phyloP scores from a whole-genome alignment of 2,329 filamentous ascomycete species.

The Metarhizium sp. region DNA sequence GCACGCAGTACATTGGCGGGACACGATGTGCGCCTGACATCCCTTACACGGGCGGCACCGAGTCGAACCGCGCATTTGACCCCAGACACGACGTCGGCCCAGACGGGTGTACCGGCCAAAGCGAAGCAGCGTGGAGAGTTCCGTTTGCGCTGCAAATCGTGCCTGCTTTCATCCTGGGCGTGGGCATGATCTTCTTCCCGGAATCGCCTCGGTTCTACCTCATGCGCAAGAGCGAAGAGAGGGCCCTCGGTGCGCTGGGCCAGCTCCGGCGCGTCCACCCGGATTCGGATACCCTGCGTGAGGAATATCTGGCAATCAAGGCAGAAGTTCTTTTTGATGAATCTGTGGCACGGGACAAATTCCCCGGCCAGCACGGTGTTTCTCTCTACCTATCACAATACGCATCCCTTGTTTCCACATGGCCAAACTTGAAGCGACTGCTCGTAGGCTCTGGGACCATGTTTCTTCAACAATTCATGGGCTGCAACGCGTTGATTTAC shows the following conservation, averaged over 20 bases:
- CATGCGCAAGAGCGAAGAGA: slow-evolving; percentile 21
- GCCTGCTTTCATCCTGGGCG: slow-evolving; percentile 44
- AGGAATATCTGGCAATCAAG: slow-evolving; percentile 27
- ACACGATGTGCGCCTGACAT: slow-evolving; percentile 36
- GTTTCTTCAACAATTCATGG: slow-evolving; percentile 43
- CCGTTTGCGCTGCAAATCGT: slow-evolving; percentile 42
- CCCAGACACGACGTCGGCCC: slow-evolving; percentile 30
- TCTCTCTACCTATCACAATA: slow-evolving; percentile 22
- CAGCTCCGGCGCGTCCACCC: slow-evolving; percentile 22
- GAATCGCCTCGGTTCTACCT: slow-evolving; percentile 25
- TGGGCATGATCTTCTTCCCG: slow-evolving; percentile 44
- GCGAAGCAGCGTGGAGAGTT: slow-evolving; percentile 33
- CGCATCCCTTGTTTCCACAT: slow-evolving; percentile 18
- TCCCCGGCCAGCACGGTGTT: slow-evolving; percentile 20
- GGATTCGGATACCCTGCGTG: slow-evolving; percentile 18
- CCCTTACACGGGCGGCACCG: slow-evolving; percentile 34
- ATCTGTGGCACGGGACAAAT: slow-evolving; percentile 16
- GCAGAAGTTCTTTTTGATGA: slow-evolving; percentile 28
- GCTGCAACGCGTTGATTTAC: slow-evolving; percentile 38
- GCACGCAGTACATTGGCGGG: slow-evolving; percentile 31
- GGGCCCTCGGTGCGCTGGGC: slow-evolving; percentile 20
- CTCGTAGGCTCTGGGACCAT: slow-evolving; percentile 46
- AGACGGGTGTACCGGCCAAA: slow-evolving; percentile 34
- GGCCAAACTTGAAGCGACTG: slow-evolving; percentile 31
- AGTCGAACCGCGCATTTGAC: slow-evolving; percentile 28